Conservation (phyloP, 495 filamentous ascomycete species). For the Penicillium maclennaniae region DNA sequence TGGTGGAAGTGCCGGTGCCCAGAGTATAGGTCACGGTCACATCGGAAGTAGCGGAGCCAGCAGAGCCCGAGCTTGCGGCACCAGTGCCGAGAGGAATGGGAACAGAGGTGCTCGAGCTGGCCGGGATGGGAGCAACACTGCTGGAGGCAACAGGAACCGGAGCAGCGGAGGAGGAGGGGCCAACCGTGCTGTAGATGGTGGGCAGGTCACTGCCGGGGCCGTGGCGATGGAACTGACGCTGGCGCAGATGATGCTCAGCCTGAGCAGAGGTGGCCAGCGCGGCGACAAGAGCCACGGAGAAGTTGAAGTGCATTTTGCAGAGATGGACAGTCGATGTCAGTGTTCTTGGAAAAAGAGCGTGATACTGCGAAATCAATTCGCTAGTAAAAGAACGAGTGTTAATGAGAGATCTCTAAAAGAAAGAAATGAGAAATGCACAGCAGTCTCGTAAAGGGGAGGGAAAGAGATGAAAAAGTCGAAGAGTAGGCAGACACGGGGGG, state of each 20-base stretch:
- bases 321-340: slow-evolving; percentile 26
- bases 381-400: slow-evolving; percentile 41
- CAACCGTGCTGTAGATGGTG: slow-evolving; percentile 12
- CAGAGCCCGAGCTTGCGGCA: slow-evolving; percentile 1
- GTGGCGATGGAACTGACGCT: slow-evolving; percentile 30
- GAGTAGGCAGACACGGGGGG: slow-evolving; percentile 12
- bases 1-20: slow-evolving; percentile 49
- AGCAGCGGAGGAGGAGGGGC: slow-evolving; percentile 3
- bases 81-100: slow-evolving; percentile 8
- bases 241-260: slow-evolving; percentile 35
- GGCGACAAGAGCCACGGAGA: slow-evolving; percentile 46
- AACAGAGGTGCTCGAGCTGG: slow-evolving; percentile 4
- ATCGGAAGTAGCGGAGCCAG: slow-evolving; percentile 29
- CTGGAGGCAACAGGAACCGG: neutral
- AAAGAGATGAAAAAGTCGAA: slow-evolving; percentile 20
- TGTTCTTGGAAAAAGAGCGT: neutral
- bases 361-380: slow-evolving; percentile 49
- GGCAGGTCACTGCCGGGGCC: slow-evolving; percentile 6
- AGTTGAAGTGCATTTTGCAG: slow-evolving; percentile 40
- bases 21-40: slow-evolving; percentile 59
- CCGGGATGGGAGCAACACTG: slow-evolving; percentile 12
- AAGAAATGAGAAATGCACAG: slow-evolving; percentile 22
- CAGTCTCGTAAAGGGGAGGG: slow-evolving; percentile 11
- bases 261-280: slow-evolving; percentile 45
- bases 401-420: slow-evolving; percentile 32